Conservation (phyloP, 1,284 basidiomycete genomes). For the Mycena citricolor region DNA sequence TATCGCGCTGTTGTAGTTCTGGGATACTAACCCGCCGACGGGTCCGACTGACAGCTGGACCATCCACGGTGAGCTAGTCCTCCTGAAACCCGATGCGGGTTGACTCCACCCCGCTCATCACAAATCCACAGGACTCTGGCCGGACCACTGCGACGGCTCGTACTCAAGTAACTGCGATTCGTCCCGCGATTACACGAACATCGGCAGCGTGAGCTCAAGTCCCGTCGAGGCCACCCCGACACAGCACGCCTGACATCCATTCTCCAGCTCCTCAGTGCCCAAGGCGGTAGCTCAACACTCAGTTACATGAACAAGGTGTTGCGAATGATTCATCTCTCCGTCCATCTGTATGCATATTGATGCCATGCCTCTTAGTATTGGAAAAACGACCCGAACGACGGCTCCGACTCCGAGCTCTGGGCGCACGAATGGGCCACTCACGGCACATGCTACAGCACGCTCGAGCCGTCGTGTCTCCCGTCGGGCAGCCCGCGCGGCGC, state of each 20-base stretch:
- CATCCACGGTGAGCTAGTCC: slow-evolving; percentile 58
- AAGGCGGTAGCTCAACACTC: slow-evolving; percentile 61
- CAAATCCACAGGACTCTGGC: slow-evolving; percentile 66
- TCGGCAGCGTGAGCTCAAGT: slow-evolving; percentile 48
- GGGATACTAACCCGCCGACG: slow-evolving; percentile 60
- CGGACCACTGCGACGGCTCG: slow-evolving; percentile 69
- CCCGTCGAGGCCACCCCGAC: too few relatives aligned
- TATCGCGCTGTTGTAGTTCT: slow-evolving; percentile 42
- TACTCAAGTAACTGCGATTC: slow-evolving; percentile 64
- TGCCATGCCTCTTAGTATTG: slow-evolving; percentile 43
- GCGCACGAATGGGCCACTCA: slow-evolving; percentile 74
- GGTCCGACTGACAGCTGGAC: slow-evolving; percentile 71
- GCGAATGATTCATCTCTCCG: slow-evolving; percentile 10
- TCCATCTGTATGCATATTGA: not conserved
- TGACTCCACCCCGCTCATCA: slow-evolving; percentile 9
- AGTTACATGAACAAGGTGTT: slow-evolving; percentile 60
- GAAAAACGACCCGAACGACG: slow-evolving; percentile 54
- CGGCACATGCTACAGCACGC: slow-evolving; percentile 70
- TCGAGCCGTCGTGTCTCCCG: slow-evolving; percentile 58
- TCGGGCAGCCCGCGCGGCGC: slow-evolving; percentile 53
- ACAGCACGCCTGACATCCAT: too few relatives aligned
- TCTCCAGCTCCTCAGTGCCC: slow-evolving; percentile 54
- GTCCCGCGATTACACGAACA: slow-evolving; percentile 59
- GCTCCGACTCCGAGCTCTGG: slow-evolving; percentile 65
- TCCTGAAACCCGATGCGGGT: too few relatives aligned